Percentiles rank a stretch among this genome's conserved stretches.
phyloP scores from a whole-genome alignment of 176 grass and related monocot genomes.

The Dendrocalamus sinicus region DNA sequence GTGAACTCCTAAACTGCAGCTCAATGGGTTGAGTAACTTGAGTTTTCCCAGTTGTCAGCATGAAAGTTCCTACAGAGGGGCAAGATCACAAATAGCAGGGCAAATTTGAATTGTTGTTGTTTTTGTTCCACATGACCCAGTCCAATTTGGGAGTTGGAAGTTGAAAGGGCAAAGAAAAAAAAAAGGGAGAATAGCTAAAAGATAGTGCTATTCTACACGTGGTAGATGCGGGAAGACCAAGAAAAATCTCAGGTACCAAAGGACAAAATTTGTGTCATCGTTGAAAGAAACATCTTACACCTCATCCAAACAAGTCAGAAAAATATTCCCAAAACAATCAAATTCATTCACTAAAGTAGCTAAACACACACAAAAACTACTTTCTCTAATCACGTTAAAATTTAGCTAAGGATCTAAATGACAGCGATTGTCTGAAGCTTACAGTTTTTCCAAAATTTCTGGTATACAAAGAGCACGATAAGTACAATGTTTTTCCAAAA shows the following conservation, averaged over 20 bases:
- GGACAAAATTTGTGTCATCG: neutral
- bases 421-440: neutral
- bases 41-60: neutral
- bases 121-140: neutral
- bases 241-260: neutral
- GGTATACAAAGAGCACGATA: neutral
- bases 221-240: neutral
- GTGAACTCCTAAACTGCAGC: neutral
- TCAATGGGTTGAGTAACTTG: neutral
- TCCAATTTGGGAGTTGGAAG: constrained; percentile 36
- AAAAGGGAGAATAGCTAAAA: neutral
- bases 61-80: neutral
- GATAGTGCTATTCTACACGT: neutral
- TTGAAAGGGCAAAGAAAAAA: neutral
- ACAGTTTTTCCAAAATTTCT: neutral
- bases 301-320: neutral
- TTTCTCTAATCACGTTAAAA: neutral
- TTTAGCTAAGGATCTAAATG: neutral
- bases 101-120: neutral
- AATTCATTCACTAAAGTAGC: constrained; percentile 22
- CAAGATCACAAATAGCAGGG: neutral
- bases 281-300: neutral
- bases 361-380: neutral
- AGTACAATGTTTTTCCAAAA: neutral
- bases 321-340: neutral